phyloP scores from a whole-genome alignment of 345 rosid genomes.

The Stellera chamaejasme region DNA sequence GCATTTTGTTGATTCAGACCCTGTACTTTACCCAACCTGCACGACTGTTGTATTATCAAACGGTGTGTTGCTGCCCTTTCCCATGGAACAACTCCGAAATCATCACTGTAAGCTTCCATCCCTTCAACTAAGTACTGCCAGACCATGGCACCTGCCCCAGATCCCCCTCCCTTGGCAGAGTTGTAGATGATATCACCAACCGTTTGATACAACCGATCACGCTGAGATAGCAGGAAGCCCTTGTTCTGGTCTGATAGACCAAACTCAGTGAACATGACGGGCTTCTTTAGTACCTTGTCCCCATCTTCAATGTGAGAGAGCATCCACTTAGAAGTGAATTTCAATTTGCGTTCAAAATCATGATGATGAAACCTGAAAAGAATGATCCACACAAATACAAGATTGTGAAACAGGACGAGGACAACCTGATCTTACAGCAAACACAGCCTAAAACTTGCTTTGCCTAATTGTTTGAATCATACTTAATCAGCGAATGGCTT shows the following conservation, averaged over 20 bases:
- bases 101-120: conserved; percentile 83
- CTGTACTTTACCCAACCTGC: conserved; percentile 48
- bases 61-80: conserved; percentile 50
- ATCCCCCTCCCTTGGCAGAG: conserved; percentile 59
- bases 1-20: conserved; percentile 25
- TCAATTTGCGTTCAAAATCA: conserved; percentile 54
- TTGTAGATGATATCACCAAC: conserved; percentile 47
- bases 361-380: conserved; percentile 55
- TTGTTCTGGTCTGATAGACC: conserved; percentile 75
- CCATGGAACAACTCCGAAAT: conserved; percentile 80
- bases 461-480: too few species aligned
- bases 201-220: conserved; percentile 48
- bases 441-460: too few species aligned
- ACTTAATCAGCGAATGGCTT: conserved; percentile 8
- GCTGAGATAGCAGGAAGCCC: conserved; percentile 51
- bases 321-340: conserved; percentile 72
- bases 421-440: too few species aligned
- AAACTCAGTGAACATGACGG: conserved; percentile 77
- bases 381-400: background rate
- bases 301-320: conserved; percentile 87
- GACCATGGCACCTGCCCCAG: conserved; percentile 78
- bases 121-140: conserved; percentile 82
- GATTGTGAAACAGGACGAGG: background rate
- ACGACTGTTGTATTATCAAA: conserved; percentile 53
- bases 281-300: conserved; percentile 65